Conservation (phyloP, 176 grass and related monocot genomes). For the Themeda triandra region DNA sequence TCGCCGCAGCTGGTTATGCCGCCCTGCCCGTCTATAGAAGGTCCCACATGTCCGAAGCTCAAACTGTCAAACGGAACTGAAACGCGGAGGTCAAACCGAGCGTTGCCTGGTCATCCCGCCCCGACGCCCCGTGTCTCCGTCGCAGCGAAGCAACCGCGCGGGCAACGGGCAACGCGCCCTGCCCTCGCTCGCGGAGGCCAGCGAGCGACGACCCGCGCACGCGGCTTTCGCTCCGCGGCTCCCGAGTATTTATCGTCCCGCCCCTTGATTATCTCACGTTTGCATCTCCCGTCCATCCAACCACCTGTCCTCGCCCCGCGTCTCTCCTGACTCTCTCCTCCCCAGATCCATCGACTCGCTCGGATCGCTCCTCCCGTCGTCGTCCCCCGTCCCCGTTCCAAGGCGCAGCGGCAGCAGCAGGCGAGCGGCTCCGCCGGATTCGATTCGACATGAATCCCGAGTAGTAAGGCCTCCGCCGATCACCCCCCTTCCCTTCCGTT, state of each 20-base stretch:
- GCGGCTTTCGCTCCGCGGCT: background rate
- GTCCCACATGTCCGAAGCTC: no score
- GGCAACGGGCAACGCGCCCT: background rate
- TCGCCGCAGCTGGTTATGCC: background rate
- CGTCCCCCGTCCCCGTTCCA: slow-evolving; percentile 9
- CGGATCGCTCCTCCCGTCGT: background rate
- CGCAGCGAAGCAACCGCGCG: slow-evolving; percentile 24
- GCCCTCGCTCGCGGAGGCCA: no score
- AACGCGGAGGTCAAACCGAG: no score
- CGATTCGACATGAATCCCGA: slow-evolving; percentile 58
- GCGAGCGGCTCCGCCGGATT: slow-evolving; percentile 3
- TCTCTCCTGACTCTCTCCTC: background rate
- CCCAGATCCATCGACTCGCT: slow-evolving; percentile 26
- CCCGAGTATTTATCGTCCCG: slow-evolving; percentile 21
- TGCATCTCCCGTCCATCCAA: slow-evolving; percentile 7
- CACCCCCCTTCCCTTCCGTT: background rate
- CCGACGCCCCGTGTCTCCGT: background rate
- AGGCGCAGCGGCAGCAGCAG: background rate
- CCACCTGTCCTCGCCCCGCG: background rate
- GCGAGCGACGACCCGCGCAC: background rate
- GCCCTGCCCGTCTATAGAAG: no score
- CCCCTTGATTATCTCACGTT: slow-evolving; percentile 11
- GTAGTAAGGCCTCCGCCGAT: slow-evolving; percentile 44
- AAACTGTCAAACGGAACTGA: no score
- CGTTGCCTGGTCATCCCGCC: background rate